phyloP scores from a whole-genome alignment of 257 asterid species.

The Pogostemon cablin region DNA sequence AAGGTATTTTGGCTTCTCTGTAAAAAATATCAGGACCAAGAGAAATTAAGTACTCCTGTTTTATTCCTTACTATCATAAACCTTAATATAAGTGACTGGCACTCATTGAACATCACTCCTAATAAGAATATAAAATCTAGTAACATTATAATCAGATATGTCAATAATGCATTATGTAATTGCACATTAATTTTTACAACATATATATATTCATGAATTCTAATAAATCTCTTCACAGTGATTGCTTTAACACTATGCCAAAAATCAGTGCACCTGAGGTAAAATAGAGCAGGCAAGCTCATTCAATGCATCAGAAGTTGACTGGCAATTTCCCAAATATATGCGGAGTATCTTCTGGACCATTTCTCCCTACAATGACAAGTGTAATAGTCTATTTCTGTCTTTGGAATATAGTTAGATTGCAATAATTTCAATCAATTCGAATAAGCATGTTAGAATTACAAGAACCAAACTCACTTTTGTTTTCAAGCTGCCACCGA shows the following conservation, averaged over 20 bases:
- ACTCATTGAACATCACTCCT: too few species aligned
- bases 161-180: too few species aligned
- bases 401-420: slow-evolving; percentile 21
- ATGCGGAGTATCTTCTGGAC: slow-evolving; percentile 79
- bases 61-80: too few species aligned
- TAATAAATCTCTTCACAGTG: not conserved
- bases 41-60: too few species aligned
- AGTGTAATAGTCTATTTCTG: slow-evolving; percentile 25
- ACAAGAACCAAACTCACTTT: slow-evolving; percentile 52
- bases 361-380: slow-evolving; percentile 72
- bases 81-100: too few species aligned
- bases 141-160: too few species aligned
- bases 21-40: too few species aligned
- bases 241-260: slow-evolving; percentile 19
- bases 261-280: slow-evolving; percentile 60
- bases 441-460: slow-evolving; percentile 22
- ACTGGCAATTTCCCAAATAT: slow-evolving; percentile 63
- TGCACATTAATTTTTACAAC: too few species aligned
- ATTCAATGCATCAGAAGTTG: slow-evolving; percentile 63
- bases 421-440: slow-evolving; percentile 19
- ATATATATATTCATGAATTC: not conserved
- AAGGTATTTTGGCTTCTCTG: too few species aligned
- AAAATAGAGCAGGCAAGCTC: slow-evolving; percentile 74
- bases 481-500: slow-evolving; percentile 52
- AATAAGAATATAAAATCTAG: too few species aligned